Base-by-base conservation (phyloP, 1,284 basidiomycete genomes). In the Cerrena zonata region DNA sequence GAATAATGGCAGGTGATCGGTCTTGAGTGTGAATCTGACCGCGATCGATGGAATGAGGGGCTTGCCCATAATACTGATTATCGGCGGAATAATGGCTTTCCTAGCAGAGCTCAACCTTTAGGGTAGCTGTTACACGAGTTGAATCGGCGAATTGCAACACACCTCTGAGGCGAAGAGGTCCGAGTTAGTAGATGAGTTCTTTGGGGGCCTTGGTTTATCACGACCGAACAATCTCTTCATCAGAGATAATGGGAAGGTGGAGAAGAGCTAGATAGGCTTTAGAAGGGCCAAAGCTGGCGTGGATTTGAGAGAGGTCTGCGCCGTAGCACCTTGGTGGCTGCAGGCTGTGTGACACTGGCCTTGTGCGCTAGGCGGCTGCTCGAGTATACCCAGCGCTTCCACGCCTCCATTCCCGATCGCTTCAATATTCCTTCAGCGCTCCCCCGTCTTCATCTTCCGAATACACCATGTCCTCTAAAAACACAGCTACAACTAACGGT, bases 141-240 rank as follows among this genome's bases (percentile, higher is more conserved):
- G 15, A 7, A 34, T 15, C 7, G 15, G 30, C n/a, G n/a, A n/a
- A n/a, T 45, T 52, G 18, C 51, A 50, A 49, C 60, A 48, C 48
- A 69, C 65, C 53, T 74, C 74, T 53, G 56, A 53, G 50, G 51
- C 39, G 59, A 55, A 22, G 19, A 40, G n/a, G 52, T 65, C 56
- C 52, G 57, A 50, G 22, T 53, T 55, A 39, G 58, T 63, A 0
- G 65, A 61, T 0, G 61, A 63, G 30, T 65, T 60, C 52, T 65
- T 72, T 4, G 65, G 52, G 4, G 61, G 48, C 56, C 75, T 79
- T 45, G 60, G 59, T 52, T 76, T 79, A 58, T 78, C 77, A 48
- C 76, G 66, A 27, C 65, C 67, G 47, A 79, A 79, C 38, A 79
- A 65, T 62, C 73, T 78, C 69, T 71, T 77, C 77, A 79, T 79